phyloP scores from a whole-genome alignment of 139 green algal genomes.

The Gonium pectorale region DNA sequence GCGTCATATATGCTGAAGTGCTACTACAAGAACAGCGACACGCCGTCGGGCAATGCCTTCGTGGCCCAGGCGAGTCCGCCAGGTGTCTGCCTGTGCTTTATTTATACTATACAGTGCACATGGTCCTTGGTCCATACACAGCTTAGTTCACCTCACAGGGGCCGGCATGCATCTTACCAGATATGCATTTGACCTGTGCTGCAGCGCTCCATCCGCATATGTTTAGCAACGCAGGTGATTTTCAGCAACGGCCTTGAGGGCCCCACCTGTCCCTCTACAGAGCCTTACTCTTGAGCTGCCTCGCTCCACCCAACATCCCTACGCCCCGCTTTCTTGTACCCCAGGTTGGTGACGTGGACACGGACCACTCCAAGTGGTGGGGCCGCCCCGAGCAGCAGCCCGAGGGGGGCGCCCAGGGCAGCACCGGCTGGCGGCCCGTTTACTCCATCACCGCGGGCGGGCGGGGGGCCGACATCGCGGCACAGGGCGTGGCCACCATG shows the following conservation, averaged over 20 bases:
- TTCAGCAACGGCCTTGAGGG: too few species aligned
- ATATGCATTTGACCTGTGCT: neutral
- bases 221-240: too few species aligned
- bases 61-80: constrained; percentile 18
- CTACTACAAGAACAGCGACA: constrained; percentile 15
- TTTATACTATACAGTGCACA: neutral
- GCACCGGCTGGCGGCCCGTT: constrained; percentile 4
- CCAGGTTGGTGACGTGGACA: constrained; percentile 22
- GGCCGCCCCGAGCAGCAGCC: constrained; percentile 40
- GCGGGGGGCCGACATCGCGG: constrained; percentile 17
- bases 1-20: constrained; percentile 25
- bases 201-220: too few species aligned
- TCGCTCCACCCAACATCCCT: neutral
- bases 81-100: too few species aligned
- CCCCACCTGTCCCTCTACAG: too few species aligned
- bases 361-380: constrained; percentile 15
- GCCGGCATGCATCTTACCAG: neutral
- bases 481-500: constrained; percentile 8
- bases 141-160: neutral
- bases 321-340: neutral
- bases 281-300: too few species aligned
- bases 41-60: constrained; percentile 18
- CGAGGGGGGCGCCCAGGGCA: neutral
- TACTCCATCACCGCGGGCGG: neutral
- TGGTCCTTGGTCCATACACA: neutral